phyloP scores from a whole-genome alignment of 2,329 filamentous ascomycete genomes.

The Colletotrichum aenigma region DNA sequence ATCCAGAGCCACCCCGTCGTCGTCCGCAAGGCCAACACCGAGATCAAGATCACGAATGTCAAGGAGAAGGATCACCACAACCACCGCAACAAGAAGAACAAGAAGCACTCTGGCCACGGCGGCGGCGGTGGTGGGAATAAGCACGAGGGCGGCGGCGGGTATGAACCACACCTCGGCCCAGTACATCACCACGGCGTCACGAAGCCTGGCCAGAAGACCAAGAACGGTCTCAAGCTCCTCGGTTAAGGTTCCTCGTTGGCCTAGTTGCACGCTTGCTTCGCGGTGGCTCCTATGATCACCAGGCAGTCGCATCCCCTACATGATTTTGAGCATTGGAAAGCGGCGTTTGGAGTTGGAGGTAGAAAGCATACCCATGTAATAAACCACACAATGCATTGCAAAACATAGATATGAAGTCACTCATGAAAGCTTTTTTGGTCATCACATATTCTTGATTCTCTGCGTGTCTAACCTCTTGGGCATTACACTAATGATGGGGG shows the following conservation, averaged over 20 bases:
- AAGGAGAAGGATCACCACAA: conserved; percentile 43
- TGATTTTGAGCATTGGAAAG: neutral
- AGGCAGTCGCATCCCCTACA: neutral
- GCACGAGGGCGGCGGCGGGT: conserved; percentile 39
- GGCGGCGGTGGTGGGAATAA: conserved; percentile 32
- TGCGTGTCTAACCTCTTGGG: neutral
- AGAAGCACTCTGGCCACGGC: conserved; percentile 22
- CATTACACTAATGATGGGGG: neutral
- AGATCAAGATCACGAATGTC: conserved; percentile 79
- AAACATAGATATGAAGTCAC: neutral
- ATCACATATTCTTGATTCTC: neutral
- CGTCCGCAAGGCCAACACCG: conserved; percentile 86
- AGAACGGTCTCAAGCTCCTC: conserved; percentile 65
- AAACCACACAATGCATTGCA: neutral
- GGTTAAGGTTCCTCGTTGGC: conserved; percentile 43
- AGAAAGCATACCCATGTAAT: neutral
- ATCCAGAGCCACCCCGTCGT: conserved; percentile 95
- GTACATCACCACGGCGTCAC: conserved; percentile 55
- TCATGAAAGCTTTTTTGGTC: neutral
- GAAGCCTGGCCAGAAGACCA: conserved; percentile 71
- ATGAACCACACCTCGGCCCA: conserved; percentile 58
- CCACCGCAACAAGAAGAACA: conserved; percentile 35
- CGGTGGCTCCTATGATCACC: neutral
- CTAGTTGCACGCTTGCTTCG: neutral
- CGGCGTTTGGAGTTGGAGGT: neutral